Evolutionary conservation across 2,329 filamentous ascomycete species (phyloP).

Genomic region (Fusarium sulawesiense): DNA sequence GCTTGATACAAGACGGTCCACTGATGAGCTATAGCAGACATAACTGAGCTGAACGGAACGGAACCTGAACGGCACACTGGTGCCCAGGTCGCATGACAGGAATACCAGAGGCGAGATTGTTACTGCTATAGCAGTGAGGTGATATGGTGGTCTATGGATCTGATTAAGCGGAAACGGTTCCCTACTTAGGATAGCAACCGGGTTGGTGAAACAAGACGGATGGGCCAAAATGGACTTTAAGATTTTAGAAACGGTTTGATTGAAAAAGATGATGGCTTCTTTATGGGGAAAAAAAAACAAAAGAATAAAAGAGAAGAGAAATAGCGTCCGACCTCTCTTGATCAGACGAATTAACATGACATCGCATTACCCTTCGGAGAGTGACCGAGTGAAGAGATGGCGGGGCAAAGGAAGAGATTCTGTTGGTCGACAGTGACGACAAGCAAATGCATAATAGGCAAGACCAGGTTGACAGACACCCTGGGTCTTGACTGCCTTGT

Average conservation of each 20-base stretch:
- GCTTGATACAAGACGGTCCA: slow-evolving; percentile 27
- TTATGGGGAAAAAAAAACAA: background rate
- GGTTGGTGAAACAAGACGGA: slow-evolving; percentile 23
- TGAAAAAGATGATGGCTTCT: background rate
- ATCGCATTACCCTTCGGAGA: slow-evolving; percentile 40
- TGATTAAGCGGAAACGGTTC: slow-evolving; percentile 27
- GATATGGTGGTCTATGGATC: slow-evolving; percentile 17
- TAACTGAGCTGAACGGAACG: background rate
- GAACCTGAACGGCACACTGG: slow-evolving; percentile 12
- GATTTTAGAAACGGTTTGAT: background rate
- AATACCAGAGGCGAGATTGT: slow-evolving; percentile 15
- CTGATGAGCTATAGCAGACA: slow-evolving; percentile 15
- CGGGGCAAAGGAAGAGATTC: slow-evolving; percentile 37
- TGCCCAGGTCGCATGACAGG: slow-evolving; percentile 5
- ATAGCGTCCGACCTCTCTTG: slow-evolving; percentile 17
- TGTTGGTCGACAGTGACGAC: slow-evolving; percentile 33
- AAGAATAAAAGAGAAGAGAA: slow-evolving; percentile 36
- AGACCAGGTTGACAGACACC: slow-evolving; percentile 35
- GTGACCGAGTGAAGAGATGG: slow-evolving; percentile 43
- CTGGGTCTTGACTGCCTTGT: slow-evolving; percentile 1
- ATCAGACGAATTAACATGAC: slow-evolving; percentile 39
- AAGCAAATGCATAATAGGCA: slow-evolving; percentile 23
- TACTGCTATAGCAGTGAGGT: slow-evolving; percentile 6
- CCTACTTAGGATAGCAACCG: slow-evolving; percentile 22
- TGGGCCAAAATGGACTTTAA: background rate